Evolutionary conservation across 2,329 filamentous ascomycete species (phyloP), one percentile per base, ranked within the genome.

Genomic region (Arthroderma uncinatum): DNA sequence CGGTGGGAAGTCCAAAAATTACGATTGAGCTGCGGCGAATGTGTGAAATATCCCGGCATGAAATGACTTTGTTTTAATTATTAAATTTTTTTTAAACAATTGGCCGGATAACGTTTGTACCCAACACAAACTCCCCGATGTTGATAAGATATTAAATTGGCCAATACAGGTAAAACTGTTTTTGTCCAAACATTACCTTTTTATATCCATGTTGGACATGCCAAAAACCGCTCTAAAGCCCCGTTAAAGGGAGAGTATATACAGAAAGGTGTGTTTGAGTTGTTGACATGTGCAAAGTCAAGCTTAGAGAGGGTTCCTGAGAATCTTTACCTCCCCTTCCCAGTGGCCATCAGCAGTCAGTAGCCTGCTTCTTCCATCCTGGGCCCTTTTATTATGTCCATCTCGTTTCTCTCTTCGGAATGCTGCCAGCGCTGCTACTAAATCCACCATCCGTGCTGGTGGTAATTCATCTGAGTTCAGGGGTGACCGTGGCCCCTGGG

Each of bases 241-340:
- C n/a, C n/a, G n/a, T n/a, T n/a, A n/a, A n/a, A n/a, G n/a, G n/a
- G n/a, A n/a, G 33, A 12, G 33, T 34, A 34, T 34, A 12, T 34
- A 34, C 6, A 12, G 6, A 34, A 6, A 34, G 33, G 33, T 34
- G n/a, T n/a, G n/a, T n/a, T n/a, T n/a, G n/a, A n/a, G n/a, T n/a
- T n/a, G n/a, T n/a, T n/a, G n/a, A n/a, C n/a, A n/a, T n/a, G n/a
- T n/a, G n/a, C n/a, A n/a, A n/a, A n/a, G n/a, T n/a, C n/a, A n/a
- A n/a, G n/a, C n/a, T 48, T 28, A 48, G 1, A n/a, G 44, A 14
- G 71, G 39, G 19, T 74, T 74, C 36, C 80, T 70, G n/a, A 83
- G 70, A 30, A 84, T 74, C 55, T 79, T 79, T 23, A 84, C 75
- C 34, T 80, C 73, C 4, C 82, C 82, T 30, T 78, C 75, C 82